These are phyloP conservation scores for Solanum corneliomulleri DNA, from an alignment of 257 asterid species.

Conservation along the genomic window DNA sequence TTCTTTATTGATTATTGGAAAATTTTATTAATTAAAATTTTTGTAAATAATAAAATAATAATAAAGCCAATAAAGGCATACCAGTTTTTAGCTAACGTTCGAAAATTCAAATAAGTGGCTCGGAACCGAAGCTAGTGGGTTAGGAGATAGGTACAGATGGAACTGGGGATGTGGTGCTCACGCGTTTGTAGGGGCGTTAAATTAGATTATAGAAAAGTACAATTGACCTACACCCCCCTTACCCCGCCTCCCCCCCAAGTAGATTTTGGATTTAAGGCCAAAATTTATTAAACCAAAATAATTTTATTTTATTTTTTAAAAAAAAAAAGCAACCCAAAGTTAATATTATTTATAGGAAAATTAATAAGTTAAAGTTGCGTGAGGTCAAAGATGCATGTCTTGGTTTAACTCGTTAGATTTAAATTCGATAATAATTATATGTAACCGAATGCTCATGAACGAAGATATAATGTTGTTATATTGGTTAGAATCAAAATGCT, in stretches of 20 bases:
- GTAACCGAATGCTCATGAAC: no score
- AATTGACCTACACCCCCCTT: not conserved
- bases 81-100: slow-evolving; percentile 39
- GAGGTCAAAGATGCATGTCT: not conserved
- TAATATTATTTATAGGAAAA: no score
- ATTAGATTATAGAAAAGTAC: not conserved
- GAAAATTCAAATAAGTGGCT: slow-evolving; percentile 55
- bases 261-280: not conserved
- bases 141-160: not conserved
- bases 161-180: not conserved
- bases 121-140: slow-evolving; percentile 42
- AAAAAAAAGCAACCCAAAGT: no score
- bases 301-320: no score
- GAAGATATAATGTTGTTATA: no score
- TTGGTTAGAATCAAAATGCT: not conserved
- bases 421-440: not conserved
- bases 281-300: no score
- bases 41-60: not conserved
- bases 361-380: not conserved
- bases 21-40: not conserved
- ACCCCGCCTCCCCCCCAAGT: rapidly evolving
- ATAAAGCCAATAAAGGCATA: not conserved
- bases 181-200: slow-evolving; percentile 1
- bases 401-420: no score
- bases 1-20: not conserved